A percentile compares a stretch with the other conserved stretches of the same genome.
These are phyloP conservation scores for Lentinula guzmanii DNA, from an alignment of 768 basidiomycete species.

Conservation along the genomic window DNA sequence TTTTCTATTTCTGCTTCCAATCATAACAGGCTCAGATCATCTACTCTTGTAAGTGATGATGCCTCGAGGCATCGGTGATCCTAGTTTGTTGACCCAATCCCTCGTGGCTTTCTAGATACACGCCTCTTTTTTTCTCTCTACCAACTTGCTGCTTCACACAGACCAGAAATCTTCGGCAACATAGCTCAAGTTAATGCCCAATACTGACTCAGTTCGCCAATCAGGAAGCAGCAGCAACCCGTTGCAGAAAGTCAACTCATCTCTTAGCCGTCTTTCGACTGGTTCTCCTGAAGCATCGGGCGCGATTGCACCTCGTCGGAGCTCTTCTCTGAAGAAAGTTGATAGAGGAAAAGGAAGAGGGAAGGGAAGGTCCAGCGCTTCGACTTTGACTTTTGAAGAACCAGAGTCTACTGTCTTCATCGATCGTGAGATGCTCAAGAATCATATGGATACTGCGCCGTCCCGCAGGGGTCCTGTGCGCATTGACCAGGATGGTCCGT, in stretches of 20 bases:
- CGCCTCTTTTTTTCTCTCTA: background rate
- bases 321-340: background rate
- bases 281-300: background rate
- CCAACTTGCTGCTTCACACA: background rate
- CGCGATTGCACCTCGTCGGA: background rate
- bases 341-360: background rate
- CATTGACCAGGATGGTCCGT: constrained; percentile 76
- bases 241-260: background rate
- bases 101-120: background rate
- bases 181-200: constrained; percentile 1
- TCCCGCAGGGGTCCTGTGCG: constrained; percentile 48
- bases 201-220: background rate
- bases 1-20: background rate
- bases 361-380: background rate
- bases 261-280: background rate
- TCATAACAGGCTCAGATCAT: background rate
- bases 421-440: constrained; percentile 7
- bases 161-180: background rate
- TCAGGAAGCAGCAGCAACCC: constrained; percentile 5
- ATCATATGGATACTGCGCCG: constrained; percentile 9
- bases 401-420: constrained; percentile 6
- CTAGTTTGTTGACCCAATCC: background rate
- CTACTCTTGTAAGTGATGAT: background rate
- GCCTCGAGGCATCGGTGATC: constrained; percentile 3
- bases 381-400: constrained; percentile 6